A percentile compares a stretch with the other conserved stretches of the same genome.
Evolutionary conservation across 495 filamentous ascomycete genomes (phyloP).

Genomic region (Apiosordaria backusii): DNA sequence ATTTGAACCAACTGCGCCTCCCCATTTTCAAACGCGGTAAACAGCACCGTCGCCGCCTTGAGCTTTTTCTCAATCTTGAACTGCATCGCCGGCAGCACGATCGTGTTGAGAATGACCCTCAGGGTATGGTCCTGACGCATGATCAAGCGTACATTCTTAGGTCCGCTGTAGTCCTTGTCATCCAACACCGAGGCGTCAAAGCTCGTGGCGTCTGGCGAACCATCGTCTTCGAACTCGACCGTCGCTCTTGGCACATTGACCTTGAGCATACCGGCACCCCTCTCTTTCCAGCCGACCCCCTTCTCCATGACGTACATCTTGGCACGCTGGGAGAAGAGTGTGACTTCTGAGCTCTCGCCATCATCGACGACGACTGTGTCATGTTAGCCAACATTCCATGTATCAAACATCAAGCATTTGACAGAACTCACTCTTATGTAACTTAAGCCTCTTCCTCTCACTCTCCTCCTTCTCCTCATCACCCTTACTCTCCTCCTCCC

Average conservation of each 20-base stretch:
- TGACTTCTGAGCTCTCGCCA: conserved; percentile 73
- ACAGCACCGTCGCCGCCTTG: conserved; percentile 52
- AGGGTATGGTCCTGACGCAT: conserved; percentile 84
- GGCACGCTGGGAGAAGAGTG: conserved; percentile 61
- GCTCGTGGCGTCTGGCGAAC: conserved; percentile 36
- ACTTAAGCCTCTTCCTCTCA: conserved; percentile 63
- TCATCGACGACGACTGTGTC: conserved; percentile 47
- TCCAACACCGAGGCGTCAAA: conserved; percentile 50
- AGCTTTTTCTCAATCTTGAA: conserved; percentile 65
- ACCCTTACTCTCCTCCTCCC: conserved; percentile 34
- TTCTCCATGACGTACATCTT: conserved; percentile 76
- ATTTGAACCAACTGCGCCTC: conserved; percentile 59
- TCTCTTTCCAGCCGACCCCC: conserved; percentile 72
- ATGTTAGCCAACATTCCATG: conserved; percentile 24
- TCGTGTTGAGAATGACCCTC: conserved; percentile 82
- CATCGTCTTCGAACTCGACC: conserved; percentile 46
- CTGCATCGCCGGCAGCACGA: conserved; percentile 67
- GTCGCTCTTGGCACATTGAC: conserved; percentile 65
- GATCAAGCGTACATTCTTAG: conserved; percentile 60
- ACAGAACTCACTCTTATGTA: conserved; percentile 59
- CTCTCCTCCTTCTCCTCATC: conserved; percentile 39
- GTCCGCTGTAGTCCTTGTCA: conserved; percentile 37
- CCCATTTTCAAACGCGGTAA: conserved; percentile 58
- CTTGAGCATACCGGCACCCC: conserved; percentile 77
- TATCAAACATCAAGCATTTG: neutral